Base-by-base conservation (phyloP, 257 asterid species). In the Solanum phureja region DNA sequence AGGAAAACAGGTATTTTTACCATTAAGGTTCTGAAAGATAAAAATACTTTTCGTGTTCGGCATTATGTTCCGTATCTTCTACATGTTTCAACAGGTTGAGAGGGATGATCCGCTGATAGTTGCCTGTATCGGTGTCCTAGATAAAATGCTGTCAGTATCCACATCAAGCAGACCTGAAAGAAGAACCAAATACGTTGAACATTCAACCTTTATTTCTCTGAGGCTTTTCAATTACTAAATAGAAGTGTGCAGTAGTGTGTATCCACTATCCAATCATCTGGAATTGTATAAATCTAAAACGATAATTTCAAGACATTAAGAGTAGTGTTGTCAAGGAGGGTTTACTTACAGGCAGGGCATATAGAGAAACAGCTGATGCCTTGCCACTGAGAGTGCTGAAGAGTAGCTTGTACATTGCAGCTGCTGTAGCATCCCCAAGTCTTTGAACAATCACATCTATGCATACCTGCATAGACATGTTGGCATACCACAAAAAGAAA, bases 361-460 rank as follows among this genome's bases (percentile, higher is more conserved):
- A 95, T 31, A 95, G 95, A 85, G 98, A 90, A 87, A 91, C 93
- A 29, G 92, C 85, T 77, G 99, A 93, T 12, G 93, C 93, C 87
- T 86, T 93, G 91, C 94, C 98, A 27, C 90, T 89, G 42, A 93
- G 87, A 60, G 93, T 90, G 95, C 92, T 92, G 90, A 92, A 91
- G 71, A 96, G 95, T 82, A 96, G 93, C 92, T 94, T 95, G 92
- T 93, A 96, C 95, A 95, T 92, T 90, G 96, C 98, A 64, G 99
- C 99, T 89, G 99, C 98, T 86, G 99, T 93, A 52, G 99, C 99
- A 83, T 96, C 99, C 85, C 99, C 99, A 24, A 97, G 95, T 92
- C 99, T 93, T 89, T 94, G 99, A 92, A 97, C 98, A 37, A 97
- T 94, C 66, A 97, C 99, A 88, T 97, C 99, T 90, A 96, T 94